phyloP scores from a whole-genome alignment of 2,329 filamentous ascomycete species.

The Cladophialophora immunda region DNA sequence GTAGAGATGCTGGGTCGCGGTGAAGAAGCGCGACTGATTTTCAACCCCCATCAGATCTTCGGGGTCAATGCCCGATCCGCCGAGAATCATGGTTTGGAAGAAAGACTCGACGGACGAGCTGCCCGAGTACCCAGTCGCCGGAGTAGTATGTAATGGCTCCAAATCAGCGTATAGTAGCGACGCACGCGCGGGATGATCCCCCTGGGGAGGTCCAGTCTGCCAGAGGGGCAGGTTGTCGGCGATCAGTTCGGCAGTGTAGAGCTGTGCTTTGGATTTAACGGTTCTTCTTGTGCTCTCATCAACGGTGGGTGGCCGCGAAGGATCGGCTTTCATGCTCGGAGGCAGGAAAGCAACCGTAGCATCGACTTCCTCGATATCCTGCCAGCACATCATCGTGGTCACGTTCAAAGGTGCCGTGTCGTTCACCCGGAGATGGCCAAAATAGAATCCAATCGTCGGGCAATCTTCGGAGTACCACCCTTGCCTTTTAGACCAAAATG shows the following conservation, averaged over 20 bases:
- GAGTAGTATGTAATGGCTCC: too few relatives aligned
- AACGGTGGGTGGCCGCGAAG: neutral
- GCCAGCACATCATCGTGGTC: neutral
- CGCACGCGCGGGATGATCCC: too few relatives aligned
- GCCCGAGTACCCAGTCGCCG: too few relatives aligned
- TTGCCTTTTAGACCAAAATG: too few relatives aligned
- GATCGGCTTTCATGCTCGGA: neutral
- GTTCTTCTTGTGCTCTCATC: neutral
- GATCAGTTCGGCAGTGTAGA: neutral
- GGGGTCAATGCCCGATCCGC: neutral
- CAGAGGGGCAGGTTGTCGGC: neutral
- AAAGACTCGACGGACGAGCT: neutral
- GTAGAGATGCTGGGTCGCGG: slow-evolving; percentile 25
- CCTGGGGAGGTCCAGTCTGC: neutral
- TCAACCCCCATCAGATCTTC: neutral
- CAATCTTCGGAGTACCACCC: too few relatives aligned
- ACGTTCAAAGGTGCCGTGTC: neutral
- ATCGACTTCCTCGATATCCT: slow-evolving; percentile 1
- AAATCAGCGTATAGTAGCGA: too few relatives aligned
- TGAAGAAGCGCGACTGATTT: neutral
- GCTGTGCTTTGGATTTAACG: neutral
- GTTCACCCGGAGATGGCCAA: too few relatives aligned
- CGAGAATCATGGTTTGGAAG: slow-evolving; percentile 3
- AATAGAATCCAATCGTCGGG: too few relatives aligned
- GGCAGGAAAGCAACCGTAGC: neutral